Base-by-base conservation (phyloP, 108 stramenopile species). In the Cyclotella atomus region DNA sequence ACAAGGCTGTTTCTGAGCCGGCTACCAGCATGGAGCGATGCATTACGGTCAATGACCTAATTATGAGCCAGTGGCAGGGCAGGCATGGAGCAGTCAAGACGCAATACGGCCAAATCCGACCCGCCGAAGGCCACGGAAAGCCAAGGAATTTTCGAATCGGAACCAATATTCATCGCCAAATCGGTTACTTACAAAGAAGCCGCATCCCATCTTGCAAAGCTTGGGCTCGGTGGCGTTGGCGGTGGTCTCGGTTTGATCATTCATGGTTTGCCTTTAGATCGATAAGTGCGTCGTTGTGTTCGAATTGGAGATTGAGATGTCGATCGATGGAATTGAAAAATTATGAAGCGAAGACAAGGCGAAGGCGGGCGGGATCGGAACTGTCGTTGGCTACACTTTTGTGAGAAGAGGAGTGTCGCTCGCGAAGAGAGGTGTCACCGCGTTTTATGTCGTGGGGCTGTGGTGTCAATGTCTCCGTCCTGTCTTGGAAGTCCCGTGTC, bases 171-270 rank as follows among this genome's bases (percentile, higher is more conserved):
- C n/a, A 35, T 7, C 38, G 7, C 9, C 10, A 32, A 29, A 55
- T 3, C 6, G 2, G 28, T 14, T 32, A 78, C 84, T 85, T 89
- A 93, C 95, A 69, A 95, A 95, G 82, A 95, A 95, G 36, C 95
- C 95, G 60, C 95, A 95, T 24, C 91, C 92, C 87, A 87, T 87
- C 65, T 88, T 90, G 72, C 95, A 95, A 30, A 86, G 87, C 41
- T 71, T 72, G 46, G 89, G 89, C 62, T 90, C 90, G 9, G 89
- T 68, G 27, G 88, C 44, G 30, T 88, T 81, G 16, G 88, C 60
- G 56, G 94, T 84, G 38, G 90, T 90, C 81, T 89, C 84, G 35
- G 85, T 71, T 75, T 91, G 89, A 77, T 90, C 87, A 73, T 80
- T 85, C 91, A 92, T 95, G 85, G 76, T 87, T 17, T 46, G 24